Conservation (phyloP, 2,329 filamentous ascomycete species). For the Metarhizium sp. region DNA sequence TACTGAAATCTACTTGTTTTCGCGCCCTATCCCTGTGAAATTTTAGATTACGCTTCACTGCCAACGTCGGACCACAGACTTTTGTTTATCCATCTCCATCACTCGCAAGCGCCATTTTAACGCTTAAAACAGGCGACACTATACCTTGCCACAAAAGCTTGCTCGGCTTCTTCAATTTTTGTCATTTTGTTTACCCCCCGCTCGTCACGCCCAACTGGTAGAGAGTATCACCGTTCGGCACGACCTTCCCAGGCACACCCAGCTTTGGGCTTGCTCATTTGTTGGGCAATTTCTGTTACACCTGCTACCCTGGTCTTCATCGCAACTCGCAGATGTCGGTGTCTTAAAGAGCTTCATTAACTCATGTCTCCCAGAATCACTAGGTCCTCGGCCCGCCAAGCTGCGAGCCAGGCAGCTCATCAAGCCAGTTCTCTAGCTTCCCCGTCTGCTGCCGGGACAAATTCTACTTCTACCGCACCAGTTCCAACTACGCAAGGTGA, state of each 20-base stretch:
- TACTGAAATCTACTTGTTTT: neutral
- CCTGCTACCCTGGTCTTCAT: constrained; percentile 18
- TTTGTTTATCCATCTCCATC: neutral
- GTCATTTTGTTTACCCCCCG: neutral
- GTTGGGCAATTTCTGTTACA: neutral
- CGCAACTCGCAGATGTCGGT: constrained; percentile 14
- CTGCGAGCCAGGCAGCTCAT: constrained; percentile 53
- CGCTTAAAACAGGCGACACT: neutral
- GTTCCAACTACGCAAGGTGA: constrained; percentile 35
- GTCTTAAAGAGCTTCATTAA: constrained; percentile 20
- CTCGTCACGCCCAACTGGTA: neutral
- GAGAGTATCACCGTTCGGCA: neutral
- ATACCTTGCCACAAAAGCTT: neutral
- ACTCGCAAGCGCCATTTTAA: neutral
- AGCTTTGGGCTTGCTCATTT: neutral
- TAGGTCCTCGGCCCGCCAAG: constrained; percentile 87
- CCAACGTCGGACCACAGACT: neutral
- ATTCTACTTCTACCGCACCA: constrained; percentile 9
- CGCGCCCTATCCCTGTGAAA: neutral
- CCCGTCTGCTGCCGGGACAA: constrained; percentile 18
- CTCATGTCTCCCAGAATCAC: constrained; percentile 97
- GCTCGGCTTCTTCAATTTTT: neutral
- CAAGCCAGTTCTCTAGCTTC: constrained; percentile 30
- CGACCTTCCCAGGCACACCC: neutral
- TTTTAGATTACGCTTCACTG: neutral